A percentile compares a stretch with the other conserved stretches of the same genome.
Conservation (phyloP, 106 monocot species). For the Amphibolis antarctica region DNA sequence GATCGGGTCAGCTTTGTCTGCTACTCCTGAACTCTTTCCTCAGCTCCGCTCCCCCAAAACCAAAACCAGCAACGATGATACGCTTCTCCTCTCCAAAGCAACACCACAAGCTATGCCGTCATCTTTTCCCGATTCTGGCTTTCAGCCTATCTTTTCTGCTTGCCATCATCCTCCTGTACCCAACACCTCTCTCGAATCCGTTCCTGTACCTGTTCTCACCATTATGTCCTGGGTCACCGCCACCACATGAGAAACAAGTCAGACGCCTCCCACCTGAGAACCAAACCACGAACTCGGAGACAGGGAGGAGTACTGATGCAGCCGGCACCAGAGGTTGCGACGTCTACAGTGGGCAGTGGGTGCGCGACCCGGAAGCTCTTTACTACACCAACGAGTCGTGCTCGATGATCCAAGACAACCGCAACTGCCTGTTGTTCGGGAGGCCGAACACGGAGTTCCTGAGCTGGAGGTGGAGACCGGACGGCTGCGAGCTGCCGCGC, state of each 20-base stretch:
- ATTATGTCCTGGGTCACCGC: neutral
- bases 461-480: slow-evolving; percentile 14
- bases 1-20: neutral
- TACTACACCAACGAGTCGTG: slow-evolving; percentile 17
- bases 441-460: slow-evolving; percentile 11
- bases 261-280: neutral
- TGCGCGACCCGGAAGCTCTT: slow-evolving; percentile 17
- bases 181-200: neutral
- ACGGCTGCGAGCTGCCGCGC: slow-evolving; percentile 11
- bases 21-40: neutral
- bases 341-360: slow-evolving; percentile 37
- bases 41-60: neutral
- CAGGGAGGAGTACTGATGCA: neutral
- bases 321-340: slow-evolving; percentile 6
- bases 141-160: neutral
- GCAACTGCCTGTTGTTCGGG: slow-evolving; percentile 13
- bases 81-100: neutral
- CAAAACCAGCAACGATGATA: neutral
- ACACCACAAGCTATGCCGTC: neutral
- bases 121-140: neutral
- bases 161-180: neutral
- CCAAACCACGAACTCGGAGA: neutral
- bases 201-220: neutral
- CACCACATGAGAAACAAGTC: neutral
- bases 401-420: slow-evolving; percentile 4